These are phyloP conservation scores for Globisporangium ultimum DNA, from an alignment of 352 stramenopile species.

Conservation along the genomic window DNA sequence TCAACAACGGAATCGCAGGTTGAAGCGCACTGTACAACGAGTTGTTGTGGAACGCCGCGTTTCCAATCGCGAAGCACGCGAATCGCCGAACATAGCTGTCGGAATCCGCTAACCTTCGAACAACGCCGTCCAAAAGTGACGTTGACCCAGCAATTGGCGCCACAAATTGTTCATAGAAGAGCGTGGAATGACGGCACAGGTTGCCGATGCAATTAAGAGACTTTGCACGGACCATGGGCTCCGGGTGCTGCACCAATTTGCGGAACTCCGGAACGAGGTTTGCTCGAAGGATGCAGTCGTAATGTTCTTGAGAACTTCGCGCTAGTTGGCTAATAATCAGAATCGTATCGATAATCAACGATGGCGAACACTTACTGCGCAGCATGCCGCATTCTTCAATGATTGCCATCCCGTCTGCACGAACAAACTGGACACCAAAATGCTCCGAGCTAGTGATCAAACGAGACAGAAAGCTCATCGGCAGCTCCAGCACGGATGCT, in stretches of 20 bases:
- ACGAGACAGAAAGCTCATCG: conserved; percentile 79
- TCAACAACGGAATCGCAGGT: conserved; percentile 57
- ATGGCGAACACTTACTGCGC: conserved; percentile 33
- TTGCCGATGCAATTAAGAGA: conserved; percentile 91
- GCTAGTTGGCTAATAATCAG: conserved; percentile 88
- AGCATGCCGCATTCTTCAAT: conserved; percentile 74
- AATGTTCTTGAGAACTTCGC: conserved; percentile 69
- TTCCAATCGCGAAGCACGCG: conserved; percentile 93
- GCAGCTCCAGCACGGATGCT: conserved; percentile 55
- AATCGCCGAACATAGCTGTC: conserved; percentile 89
- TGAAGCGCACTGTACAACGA: conserved; percentile 72
- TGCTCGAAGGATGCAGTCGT: conserved; percentile 53
- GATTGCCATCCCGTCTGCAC: conserved; percentile 58
- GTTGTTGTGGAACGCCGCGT: conserved; percentile 89
- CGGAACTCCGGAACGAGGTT: conserved; percentile 54
- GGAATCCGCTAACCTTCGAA: conserved; percentile 48
- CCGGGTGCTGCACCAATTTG: conserved; percentile 49
- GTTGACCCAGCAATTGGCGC: conserved; percentile 10
- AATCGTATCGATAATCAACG: conserved; percentile 76
- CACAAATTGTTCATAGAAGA: conserved; percentile 81
- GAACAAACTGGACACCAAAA: conserved; percentile 77
- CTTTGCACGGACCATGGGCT: conserved; percentile 84
- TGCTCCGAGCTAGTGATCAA: conserved; percentile 83
- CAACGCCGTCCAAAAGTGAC: conserved; percentile 59
- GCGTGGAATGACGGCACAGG: conserved; percentile 87